Conservation (phyloP, 768 basidiomycete species). For the Royoungia palumana region DNA sequence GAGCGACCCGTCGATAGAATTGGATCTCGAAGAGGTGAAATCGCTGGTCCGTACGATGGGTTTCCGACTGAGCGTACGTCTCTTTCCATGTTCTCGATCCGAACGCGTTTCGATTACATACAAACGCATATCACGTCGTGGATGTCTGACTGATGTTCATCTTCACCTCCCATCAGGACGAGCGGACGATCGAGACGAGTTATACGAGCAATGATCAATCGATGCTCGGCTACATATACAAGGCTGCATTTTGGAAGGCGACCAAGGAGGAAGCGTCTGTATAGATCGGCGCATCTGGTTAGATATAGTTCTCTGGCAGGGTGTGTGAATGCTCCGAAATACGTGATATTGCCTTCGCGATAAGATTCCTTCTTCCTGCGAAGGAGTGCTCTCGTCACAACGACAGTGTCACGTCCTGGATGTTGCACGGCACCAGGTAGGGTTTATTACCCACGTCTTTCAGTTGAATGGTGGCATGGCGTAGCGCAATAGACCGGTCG, state of each 20-base stretch:
- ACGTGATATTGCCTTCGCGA: too few species aligned
- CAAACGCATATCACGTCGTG: too few species aligned
- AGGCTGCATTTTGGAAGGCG: slow-evolving; percentile 82
- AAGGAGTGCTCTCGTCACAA: too few species aligned
- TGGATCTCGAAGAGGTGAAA: slow-evolving; percentile 89
- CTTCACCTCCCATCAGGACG: too few species aligned
- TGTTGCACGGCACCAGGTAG: too few species aligned
- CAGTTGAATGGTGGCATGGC: too few species aligned
- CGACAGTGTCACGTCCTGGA: too few species aligned
- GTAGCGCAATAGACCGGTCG: too few species aligned
- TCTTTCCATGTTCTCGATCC: neutral
- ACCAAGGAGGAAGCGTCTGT: slow-evolving; percentile 32
- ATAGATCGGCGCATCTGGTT: neutral
- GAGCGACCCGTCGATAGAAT: slow-evolving; percentile 80
- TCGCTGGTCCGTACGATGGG: slow-evolving; percentile 67
- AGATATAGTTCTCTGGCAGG: too few species aligned
- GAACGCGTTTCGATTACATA: neutral
- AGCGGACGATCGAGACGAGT: slow-evolving; percentile 73
- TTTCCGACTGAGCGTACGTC: slow-evolving; percentile 73
- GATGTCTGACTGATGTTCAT: neutral
- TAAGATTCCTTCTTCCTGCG: too few species aligned
- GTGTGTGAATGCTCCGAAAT: too few species aligned
- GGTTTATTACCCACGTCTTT: too few species aligned
- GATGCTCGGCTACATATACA: slow-evolving; percentile 84
- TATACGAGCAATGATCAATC: slow-evolving; percentile 81